Percentiles rank a stretch among this genome's conserved stretches.
Evolutionary conservation across 2,329 filamentous ascomycete genomes (phyloP).

Genomic region (Fusarium luffae): DNA sequence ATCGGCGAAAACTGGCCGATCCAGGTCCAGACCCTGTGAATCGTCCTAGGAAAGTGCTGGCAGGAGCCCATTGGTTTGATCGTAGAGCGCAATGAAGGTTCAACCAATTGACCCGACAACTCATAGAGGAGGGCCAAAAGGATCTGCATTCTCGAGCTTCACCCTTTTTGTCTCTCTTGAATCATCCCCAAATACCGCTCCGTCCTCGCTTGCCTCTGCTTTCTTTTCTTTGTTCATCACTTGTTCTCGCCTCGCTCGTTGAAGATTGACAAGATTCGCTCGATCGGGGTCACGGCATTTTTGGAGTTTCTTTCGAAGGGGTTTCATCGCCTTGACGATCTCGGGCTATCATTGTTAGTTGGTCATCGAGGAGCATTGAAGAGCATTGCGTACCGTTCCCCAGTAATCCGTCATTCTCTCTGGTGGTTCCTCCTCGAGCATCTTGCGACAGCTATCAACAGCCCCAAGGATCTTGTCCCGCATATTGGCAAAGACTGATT

Average conservation of each 20-base stretch:
- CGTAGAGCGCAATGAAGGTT: background rate
- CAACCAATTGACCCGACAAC: conserved; percentile 30
- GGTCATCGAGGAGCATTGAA: background rate
- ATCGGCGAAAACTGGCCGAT: conserved; percentile 27
- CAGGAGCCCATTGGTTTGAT: conserved; percentile 22
- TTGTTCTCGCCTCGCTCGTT: conserved; percentile 70
- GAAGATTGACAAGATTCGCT: conserved; percentile 75
- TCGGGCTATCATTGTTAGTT: conserved; percentile 54
- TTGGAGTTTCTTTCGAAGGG: conserved; percentile 75
- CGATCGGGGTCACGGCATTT: conserved; percentile 80
- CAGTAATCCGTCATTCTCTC: conserved; percentile 66
- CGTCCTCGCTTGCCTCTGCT: conserved; percentile 53
- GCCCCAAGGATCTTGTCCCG: conserved; percentile 62
- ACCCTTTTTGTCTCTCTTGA: conserved; percentile 58
- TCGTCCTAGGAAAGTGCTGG: conserved; percentile 18
- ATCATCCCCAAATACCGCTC: conserved; percentile 59
- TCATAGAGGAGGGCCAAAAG: conserved; percentile 59
- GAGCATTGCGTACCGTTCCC: conserved; percentile 56
- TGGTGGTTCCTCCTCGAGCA: conserved; percentile 67
- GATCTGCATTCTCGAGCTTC: conserved; percentile 59
- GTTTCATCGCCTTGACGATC: conserved; percentile 59
- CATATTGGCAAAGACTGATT: conserved; percentile 40
- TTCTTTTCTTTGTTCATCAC: conserved; percentile 59
- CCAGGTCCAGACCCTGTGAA: conserved; percentile 11
- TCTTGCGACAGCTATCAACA: conserved; percentile 62